Percentiles rank a stretch among this genome's conserved stretches.
Evolutionary conservation across 2,329 filamentous ascomycete species (phyloP).

Genomic region (Didymellaceae sp.): DNA sequence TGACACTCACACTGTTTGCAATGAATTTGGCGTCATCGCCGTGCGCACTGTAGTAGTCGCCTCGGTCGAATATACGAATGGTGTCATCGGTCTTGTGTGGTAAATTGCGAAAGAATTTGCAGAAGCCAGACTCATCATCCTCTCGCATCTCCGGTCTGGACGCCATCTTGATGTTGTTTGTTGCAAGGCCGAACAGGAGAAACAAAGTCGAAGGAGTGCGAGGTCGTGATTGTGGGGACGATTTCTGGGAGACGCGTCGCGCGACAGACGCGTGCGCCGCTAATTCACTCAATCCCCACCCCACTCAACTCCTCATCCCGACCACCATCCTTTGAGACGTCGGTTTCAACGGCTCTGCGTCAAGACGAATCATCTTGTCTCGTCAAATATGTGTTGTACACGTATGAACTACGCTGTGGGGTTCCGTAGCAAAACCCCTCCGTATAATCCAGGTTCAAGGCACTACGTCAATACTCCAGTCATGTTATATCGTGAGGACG

Average conservation of each 20-base stretch:
- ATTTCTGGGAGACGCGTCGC: slow-evolving; percentile 18
- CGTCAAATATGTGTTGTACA: too few relatives aligned
- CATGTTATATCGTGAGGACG: too few relatives aligned
- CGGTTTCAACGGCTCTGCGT: too few relatives aligned
- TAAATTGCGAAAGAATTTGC: slow-evolving; percentile 92
- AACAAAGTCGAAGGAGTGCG: neutral
- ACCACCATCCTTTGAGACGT: too few relatives aligned
- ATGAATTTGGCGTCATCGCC: slow-evolving; percentile 85
- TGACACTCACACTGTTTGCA: slow-evolving; percentile 69
- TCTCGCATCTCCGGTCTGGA: slow-evolving; percentile 69
- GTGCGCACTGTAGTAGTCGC: slow-evolving; percentile 96
- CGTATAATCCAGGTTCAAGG: too few relatives aligned
- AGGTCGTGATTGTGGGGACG: neutral
- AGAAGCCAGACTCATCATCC: slow-evolving; percentile 96
- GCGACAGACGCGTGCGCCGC: slow-evolving; percentile 20
- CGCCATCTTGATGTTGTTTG: slow-evolving; percentile 50
- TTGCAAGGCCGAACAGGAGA: neutral
- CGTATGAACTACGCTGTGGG: too few relatives aligned
- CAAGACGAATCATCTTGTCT: too few relatives aligned
- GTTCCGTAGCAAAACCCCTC: too few relatives aligned
- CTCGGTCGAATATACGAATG: slow-evolving; percentile 89
- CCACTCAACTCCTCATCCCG: neutral
- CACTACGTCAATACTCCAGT: too few relatives aligned
- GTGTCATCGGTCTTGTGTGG: slow-evolving; percentile 74
- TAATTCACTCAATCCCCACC: slow-evolving; percentile 2